Evolutionary conservation across 371 early-diverging fungal genomes (phyloP).

Genomic region (Capillidium heterosporum): DNA sequence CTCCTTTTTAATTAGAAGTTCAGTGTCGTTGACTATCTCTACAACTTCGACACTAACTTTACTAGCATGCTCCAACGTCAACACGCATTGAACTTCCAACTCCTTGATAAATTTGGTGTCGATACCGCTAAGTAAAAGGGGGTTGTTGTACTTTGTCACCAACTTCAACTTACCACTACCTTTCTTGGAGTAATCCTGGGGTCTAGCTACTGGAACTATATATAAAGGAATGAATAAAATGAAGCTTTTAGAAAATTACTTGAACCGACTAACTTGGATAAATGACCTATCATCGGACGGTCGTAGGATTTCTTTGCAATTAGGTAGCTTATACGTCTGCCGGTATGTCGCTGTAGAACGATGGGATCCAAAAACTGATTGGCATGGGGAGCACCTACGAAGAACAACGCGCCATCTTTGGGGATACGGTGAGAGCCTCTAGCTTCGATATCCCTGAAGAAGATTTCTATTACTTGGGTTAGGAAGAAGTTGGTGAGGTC

Average conservation of each 20-base stretch:
- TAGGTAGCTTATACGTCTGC: constrained; percentile 62
- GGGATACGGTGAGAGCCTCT: constrained; percentile 79
- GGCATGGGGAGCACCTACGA: constrained; percentile 88
- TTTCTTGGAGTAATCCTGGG: constrained; percentile 65
- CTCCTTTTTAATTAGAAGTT: constrained; percentile 33
- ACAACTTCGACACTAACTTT: constrained; percentile 48
- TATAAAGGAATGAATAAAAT: neutral
- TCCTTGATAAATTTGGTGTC: constrained; percentile 51
- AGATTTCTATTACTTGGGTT: constrained; percentile 47
- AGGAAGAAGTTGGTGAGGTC: constrained; percentile 35
- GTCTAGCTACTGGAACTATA: constrained; percentile 76
- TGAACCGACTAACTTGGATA: neutral
- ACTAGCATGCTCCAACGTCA: constrained; percentile 32
- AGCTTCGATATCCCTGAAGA: constrained; percentile 73
- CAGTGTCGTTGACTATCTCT: constrained; percentile 64
- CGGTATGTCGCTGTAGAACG: constrained; percentile 50
- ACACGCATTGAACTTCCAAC: constrained; percentile 33
- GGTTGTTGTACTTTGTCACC: constrained; percentile 36
- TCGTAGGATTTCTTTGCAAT: constrained; percentile 53
- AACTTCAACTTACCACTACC: constrained; percentile 54
- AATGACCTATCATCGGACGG: neutral
- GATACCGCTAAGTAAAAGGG: constrained; percentile 40
- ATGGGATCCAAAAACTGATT: constrained; percentile 93
- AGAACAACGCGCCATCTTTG: constrained; percentile 67
- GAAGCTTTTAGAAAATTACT: neutral